A percentile compares a stretch with the other conserved stretches of the same genome.
phyloP scores from a whole-genome alignment of 495 filamentous ascomycete species.

The Penicillium alfredii region DNA sequence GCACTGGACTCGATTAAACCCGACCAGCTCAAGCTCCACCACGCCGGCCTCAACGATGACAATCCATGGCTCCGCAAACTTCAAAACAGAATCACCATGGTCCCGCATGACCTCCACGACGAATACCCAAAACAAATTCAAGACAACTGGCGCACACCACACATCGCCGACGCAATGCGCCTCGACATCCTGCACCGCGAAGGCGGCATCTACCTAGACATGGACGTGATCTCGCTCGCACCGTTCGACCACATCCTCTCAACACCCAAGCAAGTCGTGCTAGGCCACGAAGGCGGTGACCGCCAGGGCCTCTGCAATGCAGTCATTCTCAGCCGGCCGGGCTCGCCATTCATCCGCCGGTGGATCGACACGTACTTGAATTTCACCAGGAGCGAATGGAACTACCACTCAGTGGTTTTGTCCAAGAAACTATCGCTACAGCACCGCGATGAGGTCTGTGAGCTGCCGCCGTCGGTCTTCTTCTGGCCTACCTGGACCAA shows the following conservation, averaged over 20 bases:
- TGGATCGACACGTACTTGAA: slow-evolving; percentile 37
- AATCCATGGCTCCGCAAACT: slow-evolving; percentile 39
- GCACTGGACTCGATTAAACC: slow-evolving; percentile 39
- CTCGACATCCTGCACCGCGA: slow-evolving; percentile 33
- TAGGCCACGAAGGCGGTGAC: slow-evolving; percentile 42
- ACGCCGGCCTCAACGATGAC: slow-evolving; percentile 35
- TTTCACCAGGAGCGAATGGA: slow-evolving; percentile 39
- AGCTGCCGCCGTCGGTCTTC: slow-evolving; percentile 37
- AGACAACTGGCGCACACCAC: slow-evolving; percentile 34
- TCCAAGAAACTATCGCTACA: slow-evolving; percentile 35
- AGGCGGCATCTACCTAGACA: slow-evolving; percentile 38
- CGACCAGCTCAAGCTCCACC: slow-evolving; percentile 38
- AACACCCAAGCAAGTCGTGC: slow-evolving; percentile 29
- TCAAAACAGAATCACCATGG: slow-evolving; percentile 33
- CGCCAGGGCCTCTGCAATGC: slow-evolving; percentile 43
- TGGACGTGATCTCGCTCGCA: slow-evolving; percentile 11
- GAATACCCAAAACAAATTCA: slow-evolving; percentile 18
- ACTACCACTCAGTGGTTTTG: slow-evolving; percentile 39
- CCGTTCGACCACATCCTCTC: slow-evolving; percentile 10
- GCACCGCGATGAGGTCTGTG: slow-evolving; percentile 36
- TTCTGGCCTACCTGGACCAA: slow-evolving; percentile 49
- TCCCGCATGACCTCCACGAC: slow-evolving; percentile 33
- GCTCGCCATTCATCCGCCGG: slow-evolving; percentile 34
- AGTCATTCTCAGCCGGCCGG: slow-evolving; percentile 38
- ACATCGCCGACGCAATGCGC: slow-evolving; percentile 41